Base-by-base conservation (phyloP, 2,329 filamentous ascomycete species). In the Fusarium setosum region DNA sequence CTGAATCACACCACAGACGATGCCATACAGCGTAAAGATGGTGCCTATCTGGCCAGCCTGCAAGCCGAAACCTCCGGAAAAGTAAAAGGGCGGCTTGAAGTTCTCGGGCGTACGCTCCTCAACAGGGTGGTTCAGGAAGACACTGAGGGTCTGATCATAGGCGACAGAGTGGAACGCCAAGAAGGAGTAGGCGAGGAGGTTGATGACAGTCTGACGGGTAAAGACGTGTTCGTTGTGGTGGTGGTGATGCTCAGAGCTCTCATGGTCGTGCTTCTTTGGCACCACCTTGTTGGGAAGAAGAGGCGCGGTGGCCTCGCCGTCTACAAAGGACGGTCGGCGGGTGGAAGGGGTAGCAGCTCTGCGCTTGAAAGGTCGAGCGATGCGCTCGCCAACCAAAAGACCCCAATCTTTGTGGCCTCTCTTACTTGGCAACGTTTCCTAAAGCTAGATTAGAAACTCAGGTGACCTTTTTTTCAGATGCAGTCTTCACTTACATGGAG, bases 81-180 rank as follows among this genome's bases (percentile, higher is more conserved):
- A 97, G 72, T 92, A 91, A 72, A 97, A 90, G 0, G 94, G 94
- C 0, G 93, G 83, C 3, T 83, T 79, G 0, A 83, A 86, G 71
- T 88, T 88, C 11, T 88, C 81, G 0, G 85, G 80, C 0, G 88
- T 86, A 57, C 87, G 84, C 44, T 86, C 78, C 31, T 86, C 77
- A 5, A 83, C 73, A 0, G 91, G 90, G 66, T 93, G 91, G 77
- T 97, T 92, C 72, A 97, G 86, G 76, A 97, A 97, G 1, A 97
- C 93, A 4, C 94, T 92, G 2, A 98, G 86, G 3, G 95, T 84
- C 73, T 97, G 94, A 77, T 98, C 95, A 73, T 90, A 97, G 1
- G 93, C 90, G 35, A 96, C 88, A 0, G 88, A 90, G 77, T 97
- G 94, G 47, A 96, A 84, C 1, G 93, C 92, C 17, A 98, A 83